Percentiles rank a stretch among this genome's conserved stretches.
Evolutionary conservation across 2,329 filamentous ascomycete genomes (phyloP).

Genomic region (Pezicula carpinea): DNA sequence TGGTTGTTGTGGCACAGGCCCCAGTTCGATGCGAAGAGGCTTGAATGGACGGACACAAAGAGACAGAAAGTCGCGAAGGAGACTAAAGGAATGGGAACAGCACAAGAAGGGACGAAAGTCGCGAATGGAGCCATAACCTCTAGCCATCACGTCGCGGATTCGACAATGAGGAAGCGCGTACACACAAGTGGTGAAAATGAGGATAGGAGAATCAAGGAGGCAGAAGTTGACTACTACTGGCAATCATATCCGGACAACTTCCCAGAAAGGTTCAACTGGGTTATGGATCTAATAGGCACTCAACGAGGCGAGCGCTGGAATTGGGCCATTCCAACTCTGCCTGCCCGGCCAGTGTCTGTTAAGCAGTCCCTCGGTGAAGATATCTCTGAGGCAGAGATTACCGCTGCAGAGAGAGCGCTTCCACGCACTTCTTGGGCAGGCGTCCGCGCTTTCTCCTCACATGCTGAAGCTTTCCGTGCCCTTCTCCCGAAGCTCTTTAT

Average conservation of each 20-base stretch:
- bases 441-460: conserved; percentile 38
- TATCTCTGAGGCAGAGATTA: conserved; percentile 30
- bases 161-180: background rate
- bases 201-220: conserved; percentile 11
- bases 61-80: background rate
- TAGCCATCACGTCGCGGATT: background rate
- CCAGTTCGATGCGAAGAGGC: conserved; percentile 51
- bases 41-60: conserved; percentile 14
- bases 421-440: conserved; percentile 38
- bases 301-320: conserved; percentile 58
- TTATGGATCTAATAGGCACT: conserved; percentile 47
- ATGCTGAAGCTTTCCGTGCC: conserved; percentile 38
- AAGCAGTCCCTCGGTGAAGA: conserved; percentile 33
- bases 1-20: conserved; percentile 50
- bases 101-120: background rate
- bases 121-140: conserved; percentile 1
- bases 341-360: conserved; percentile 39
- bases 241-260: conserved; percentile 52
- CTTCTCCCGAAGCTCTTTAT: conserved; percentile 43
- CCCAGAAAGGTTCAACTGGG: conserved; percentile 48
- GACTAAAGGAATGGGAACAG: background rate
- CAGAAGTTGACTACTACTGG: conserved; percentile 51
- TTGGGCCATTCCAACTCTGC: conserved; percentile 46
- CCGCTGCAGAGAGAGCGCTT: background rate
- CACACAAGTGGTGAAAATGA: background rate